Conservation (phyloP, 192 early-diverging fungal genomes). For the Thamnidium elegans region DNA sequence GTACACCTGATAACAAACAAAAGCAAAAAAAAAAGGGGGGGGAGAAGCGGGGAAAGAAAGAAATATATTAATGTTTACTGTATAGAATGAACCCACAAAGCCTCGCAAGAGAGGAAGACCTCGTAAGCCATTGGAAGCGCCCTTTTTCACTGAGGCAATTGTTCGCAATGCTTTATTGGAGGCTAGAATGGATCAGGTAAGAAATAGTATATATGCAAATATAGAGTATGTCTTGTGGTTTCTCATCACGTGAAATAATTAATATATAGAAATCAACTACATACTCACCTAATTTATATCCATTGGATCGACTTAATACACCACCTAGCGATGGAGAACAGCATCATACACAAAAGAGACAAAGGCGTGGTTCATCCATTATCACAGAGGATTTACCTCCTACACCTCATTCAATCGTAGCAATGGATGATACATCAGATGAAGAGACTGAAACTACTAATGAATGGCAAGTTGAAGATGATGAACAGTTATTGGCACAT, state of each 20-base stretch:
- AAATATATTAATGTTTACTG: not conserved
- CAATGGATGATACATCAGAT: not conserved
- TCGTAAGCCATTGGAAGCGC: slow-evolving; percentile 7
- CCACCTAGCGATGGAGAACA: not conserved
- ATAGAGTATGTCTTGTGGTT: not conserved
- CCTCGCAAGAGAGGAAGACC: slow-evolving; percentile 21
- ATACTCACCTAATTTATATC: too few species aligned
- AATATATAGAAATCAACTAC: not conserved
- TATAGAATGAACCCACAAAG: not conserved
- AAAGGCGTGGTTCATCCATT: not conserved
- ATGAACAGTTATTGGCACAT: slow-evolving; percentile 7
- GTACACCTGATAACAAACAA: not conserved
- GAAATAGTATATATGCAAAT: not conserved
- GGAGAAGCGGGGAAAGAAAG: not conserved
- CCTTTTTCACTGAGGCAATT: slow-evolving; percentile 4
- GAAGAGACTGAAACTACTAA: not conserved
- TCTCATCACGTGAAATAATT: not conserved
- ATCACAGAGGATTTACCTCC: slow-evolving; percentile 13
- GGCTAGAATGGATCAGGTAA: slow-evolving; percentile 8
- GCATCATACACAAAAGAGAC: not conserved
- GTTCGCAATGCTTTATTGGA: slow-evolving; percentile 11
- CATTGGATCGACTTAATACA: slow-evolving; percentile 3
- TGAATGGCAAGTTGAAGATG: slow-evolving; percentile 22
- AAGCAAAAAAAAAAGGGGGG: not conserved
- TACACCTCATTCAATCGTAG: slow-evolving; percentile 12